Evolutionary conservation across 345 rosid genomes (phyloP), one percentile per base, ranked within the genome.

Genomic region (Arabidopsis arenosa): DNA sequence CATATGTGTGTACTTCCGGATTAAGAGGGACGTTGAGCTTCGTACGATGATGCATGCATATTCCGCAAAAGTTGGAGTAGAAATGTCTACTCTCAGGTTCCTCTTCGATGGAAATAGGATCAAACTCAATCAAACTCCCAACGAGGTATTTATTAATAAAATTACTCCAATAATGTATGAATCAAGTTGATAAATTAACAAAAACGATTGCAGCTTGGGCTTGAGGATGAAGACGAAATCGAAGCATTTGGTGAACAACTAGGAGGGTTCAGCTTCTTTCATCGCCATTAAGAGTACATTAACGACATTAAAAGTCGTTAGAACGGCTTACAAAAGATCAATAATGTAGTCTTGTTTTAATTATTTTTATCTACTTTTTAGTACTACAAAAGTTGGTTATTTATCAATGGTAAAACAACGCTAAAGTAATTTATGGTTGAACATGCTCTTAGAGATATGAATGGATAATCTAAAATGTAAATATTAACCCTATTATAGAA

Each of bases 211-310:
- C 56, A 75, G 63, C 48, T 68, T 52, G 68, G 21, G 36, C 68
- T 75, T 51, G 63, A 68, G 45, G 79, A 75, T 6, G 74, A 6
- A 40, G 74, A 68, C 41, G 79, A 60, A 51, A 75, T 75, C 7
- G 56, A 75, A 6, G 79, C 55, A 23, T 2, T 75, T 6, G 7
- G 1, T 9, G 15, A 39, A 1, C 68, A 58, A 28, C 0, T 9
- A 2, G 60, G 30, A 39, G 74, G 53, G 4, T 12, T 37, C 41
- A 8, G 62, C 43, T 41, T 60, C n/a, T 60, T 17, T 56, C 26
- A 18, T 65, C 63, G 49, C 10, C 13, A 28, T 48, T 51, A 28
- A 28, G 30, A 28, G 30, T 2, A 28, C 2, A 28, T 48, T 48
- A 70, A 21, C 35, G 14, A 21, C 36, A 5, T 47, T 33, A 33